phyloP scores from a whole-genome alignment of 768 basidiomycete species.

The Trametes coccinea region DNA sequence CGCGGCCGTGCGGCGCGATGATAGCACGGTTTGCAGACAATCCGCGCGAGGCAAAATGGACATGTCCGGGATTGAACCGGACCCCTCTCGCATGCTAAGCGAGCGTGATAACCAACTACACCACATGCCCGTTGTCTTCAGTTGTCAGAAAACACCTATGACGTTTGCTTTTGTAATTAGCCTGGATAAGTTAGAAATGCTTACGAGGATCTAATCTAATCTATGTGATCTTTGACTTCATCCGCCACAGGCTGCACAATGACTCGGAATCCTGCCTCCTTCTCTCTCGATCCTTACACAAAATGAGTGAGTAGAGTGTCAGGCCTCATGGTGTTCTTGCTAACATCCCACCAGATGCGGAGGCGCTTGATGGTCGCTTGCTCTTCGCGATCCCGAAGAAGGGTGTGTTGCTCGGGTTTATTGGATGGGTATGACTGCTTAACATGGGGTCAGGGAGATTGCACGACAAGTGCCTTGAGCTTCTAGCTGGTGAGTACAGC shows the following conservation, averaged over 20 bases:
- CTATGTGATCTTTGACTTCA: neutral
- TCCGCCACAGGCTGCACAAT: neutral
- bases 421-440: neutral
- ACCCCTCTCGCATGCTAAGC: constrained; percentile 17
- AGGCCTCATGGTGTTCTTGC: neutral
- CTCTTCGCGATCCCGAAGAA: constrained; percentile 98
- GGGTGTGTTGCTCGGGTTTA: constrained; percentile 49
- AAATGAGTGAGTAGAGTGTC: constrained; percentile 3
- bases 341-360: constrained; percentile 49
- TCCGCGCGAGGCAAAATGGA: neutral
- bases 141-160: neutral
- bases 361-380: constrained; percentile 79
- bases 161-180: neutral
- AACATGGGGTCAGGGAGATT: constrained; percentile 61
- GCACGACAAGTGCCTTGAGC: constrained; percentile 84
- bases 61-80: constrained; percentile 18
- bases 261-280: constrained; percentile 4
- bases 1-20: too few species aligned
- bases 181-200: neutral
- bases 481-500: constrained; percentile 68
- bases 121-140: constrained; percentile 7
- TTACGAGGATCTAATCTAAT: constrained; percentile 3
- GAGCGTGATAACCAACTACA: constrained; percentile 18
- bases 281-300: neutral
- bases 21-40: too few species aligned